Evolutionary conservation across 148 eudicot species (phyloP).

Genomic region (Nyssa sinensis): DNA sequence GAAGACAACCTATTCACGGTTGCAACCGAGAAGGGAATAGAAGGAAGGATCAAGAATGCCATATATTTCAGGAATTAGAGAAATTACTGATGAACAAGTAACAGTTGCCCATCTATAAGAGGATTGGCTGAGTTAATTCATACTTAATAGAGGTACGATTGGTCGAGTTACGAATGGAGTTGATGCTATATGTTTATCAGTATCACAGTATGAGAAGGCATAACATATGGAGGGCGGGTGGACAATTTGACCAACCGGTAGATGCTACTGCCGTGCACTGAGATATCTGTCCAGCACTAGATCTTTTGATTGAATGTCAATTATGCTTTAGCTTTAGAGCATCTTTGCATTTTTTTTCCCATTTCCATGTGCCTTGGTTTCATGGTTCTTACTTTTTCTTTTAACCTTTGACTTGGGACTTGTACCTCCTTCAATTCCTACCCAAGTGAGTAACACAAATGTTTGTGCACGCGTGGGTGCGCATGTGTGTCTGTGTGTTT

Average conservation of each 20-base stretch:
- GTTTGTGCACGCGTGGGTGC: no score
- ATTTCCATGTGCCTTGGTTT: no score
- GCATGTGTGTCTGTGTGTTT: not conserved
- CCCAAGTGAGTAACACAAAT: no score
- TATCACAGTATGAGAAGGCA: not conserved
- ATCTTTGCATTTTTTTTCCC: not conserved
- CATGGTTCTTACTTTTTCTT: not conserved
- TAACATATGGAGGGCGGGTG: not conserved
- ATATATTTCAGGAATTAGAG: not conserved
- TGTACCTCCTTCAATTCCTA: not conserved
- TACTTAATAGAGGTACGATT: not conserved
- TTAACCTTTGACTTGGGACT: not conserved
- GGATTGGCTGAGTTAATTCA: not conserved
- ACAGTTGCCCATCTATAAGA: not conserved
- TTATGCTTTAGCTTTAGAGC: not conserved
- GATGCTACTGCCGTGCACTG: no score
- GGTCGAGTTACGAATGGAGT: not conserved
- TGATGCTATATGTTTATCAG: not conserved
- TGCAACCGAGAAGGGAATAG: not conserved
- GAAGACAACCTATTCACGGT: not conserved
- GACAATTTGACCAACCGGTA: not conserved
- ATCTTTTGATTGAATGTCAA: no score
- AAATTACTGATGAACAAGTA: not conserved
- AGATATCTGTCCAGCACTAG: not conserved
- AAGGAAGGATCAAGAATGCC: not conserved